Evolutionary conservation across 805 yeast genomes (phyloP), one percentile per base, ranked within the genome.

Genomic region (Brettanomyces sp.): DNA sequence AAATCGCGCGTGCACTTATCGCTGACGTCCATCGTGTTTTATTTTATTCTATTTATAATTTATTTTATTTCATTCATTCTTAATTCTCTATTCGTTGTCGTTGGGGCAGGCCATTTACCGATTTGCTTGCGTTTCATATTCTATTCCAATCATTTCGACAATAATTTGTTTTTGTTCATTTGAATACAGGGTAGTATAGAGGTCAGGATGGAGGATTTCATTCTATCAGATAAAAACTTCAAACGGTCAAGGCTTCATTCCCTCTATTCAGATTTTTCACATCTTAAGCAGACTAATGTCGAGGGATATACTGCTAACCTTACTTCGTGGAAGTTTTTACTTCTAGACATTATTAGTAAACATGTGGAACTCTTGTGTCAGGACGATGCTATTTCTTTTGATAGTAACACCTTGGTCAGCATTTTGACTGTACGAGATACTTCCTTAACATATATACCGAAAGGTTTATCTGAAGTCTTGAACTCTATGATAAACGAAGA

Each of bases 301-400:
- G 78, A 72, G 46, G 81, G 81, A 5, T 74, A 64, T 46, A 66
- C 59, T 22, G 80, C 80, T 13, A 76, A 76, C 50, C 24, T 75
- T 12, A 52, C 52, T 4, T 73, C 76, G 3, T 76, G 81, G 81
- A 63, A 57, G 41, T 50, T 55, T 4, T 61, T 69, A 9, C 54
- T 75, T 7, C 43, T 52, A 21, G 57, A 57, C 22, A 57, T 67
- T 13, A 45, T 58, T 3, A 37, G 43, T 4, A 33, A 50, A 36
- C 44, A 49, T 35, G 44, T 51, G 6, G 58, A 53, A 8, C 52
- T 56, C 5, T 63, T 69, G 38, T 52, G 48, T 1, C 60, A 59
- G 39, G 52, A 48, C 1, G 62, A 63, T 45, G 28, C 40, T n/a
- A 49, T 59, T 11, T 49, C 56, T 36, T 45, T 62, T 35, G 55